Percentiles rank a stretch among this genome's conserved stretches.
phyloP scores from a whole-genome alignment of 148 eudicot species.

The Vaccinium vitisidaea region DNA sequence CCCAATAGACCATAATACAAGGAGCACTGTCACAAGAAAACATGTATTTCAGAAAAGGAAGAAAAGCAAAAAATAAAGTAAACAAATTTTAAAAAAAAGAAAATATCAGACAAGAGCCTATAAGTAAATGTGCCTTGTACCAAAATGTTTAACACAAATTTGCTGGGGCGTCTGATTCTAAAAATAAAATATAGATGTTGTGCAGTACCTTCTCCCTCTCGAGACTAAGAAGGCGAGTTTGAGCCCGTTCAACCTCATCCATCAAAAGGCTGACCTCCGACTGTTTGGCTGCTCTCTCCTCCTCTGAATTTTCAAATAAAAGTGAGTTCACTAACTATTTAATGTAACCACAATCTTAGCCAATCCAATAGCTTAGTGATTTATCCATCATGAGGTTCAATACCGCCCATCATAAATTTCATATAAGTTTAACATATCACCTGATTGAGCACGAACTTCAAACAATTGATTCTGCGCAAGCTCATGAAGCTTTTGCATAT shows the following conservation, averaged over 20 bases:
- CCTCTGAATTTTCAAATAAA: constrained; percentile 51
- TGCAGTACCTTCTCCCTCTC: constrained; percentile 86
- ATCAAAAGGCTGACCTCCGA: constrained; percentile 87
- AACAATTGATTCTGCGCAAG: constrained; percentile 98
- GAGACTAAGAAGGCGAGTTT: constrained; percentile 82
- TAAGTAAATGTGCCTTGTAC: background rate
- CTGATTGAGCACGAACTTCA: constrained; percentile 96
- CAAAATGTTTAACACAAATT: background rate
- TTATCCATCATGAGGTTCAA: background rate
- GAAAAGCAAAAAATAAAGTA: background rate
- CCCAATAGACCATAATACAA: background rate
- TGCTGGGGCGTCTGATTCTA: background rate
- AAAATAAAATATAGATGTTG: background rate
- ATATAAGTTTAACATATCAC: constrained; percentile 24
- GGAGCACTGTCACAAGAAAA: constrained; percentile 1
- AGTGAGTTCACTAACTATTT: constrained; percentile 15
- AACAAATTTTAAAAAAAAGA: background rate
- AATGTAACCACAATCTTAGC: constrained; percentile 12
- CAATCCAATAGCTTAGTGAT: background rate
- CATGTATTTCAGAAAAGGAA: too few relatives aligned
- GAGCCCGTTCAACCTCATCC: constrained; percentile 99
- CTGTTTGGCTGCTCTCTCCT: constrained; percentile 89
- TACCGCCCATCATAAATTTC: background rate
- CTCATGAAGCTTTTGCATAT: constrained; percentile 92
- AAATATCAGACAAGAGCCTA: background rate